Conservation (phyloP, 2,329 filamentous ascomycete genomes). For the Alternaria hordeiaustralica region DNA sequence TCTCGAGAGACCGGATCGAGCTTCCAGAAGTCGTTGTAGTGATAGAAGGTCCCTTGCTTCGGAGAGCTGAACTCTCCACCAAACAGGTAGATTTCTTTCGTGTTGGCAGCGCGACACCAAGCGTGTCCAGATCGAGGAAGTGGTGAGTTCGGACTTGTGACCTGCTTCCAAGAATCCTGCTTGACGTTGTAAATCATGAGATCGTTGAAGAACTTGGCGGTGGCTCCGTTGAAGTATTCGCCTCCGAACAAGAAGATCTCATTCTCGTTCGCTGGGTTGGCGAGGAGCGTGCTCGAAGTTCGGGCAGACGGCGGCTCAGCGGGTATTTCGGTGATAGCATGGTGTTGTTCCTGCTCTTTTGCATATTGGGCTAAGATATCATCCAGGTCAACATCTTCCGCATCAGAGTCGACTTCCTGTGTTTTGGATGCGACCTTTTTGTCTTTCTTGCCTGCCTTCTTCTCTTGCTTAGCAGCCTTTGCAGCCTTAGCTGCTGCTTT, state of each 20-base stretch:
- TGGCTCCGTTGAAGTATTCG: conserved; percentile 91
- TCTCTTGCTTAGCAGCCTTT: conserved; percentile 77
- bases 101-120: conserved; percentile 89
- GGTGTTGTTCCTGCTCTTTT: conserved; percentile 87
- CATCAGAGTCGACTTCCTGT: conserved; percentile 82
- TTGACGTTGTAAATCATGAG: conserved; percentile 75
- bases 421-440: conserved; percentile 79
- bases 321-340: conserved; percentile 86
- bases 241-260: conserved; percentile 92
- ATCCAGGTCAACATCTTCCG: conserved; percentile 91
- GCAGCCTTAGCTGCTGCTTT: conserved; percentile 61
- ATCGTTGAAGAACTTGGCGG: conserved; percentile 76
- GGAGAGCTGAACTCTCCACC: conserved; percentile 96
- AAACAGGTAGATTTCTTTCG: conserved; percentile 86
- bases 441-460: conserved; percentile 76
- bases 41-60: conserved; percentile 98
- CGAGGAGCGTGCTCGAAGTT: conserved; percentile 80
- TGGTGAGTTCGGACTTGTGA: conserved; percentile 90
- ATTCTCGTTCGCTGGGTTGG: conserved; percentile 83
- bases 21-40: conserved; percentile 98
- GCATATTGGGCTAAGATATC: conserved; percentile 92
- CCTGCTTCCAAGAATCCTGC: conserved; percentile 86
- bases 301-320: conserved; percentile 77
- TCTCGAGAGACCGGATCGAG: conserved; percentile 84
- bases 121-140: conserved; percentile 91